phyloP scores from a whole-genome alignment of 768 basidiomycete species.

The Hypholoma fasciculare region DNA sequence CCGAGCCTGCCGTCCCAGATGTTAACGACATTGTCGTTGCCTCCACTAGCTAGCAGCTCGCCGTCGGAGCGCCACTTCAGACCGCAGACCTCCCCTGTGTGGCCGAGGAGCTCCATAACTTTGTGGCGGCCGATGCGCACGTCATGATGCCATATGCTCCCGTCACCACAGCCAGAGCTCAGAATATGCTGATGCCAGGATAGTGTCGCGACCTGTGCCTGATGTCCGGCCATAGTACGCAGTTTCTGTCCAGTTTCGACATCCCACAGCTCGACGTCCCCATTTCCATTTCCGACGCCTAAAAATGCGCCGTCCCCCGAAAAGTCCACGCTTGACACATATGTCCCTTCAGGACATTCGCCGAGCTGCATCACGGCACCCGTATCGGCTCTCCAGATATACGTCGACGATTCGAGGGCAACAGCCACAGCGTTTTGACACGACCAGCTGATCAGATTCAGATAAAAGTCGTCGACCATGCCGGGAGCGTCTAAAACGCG shows the following conservation, averaged over 20 bases:
- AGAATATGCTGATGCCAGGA: constrained; percentile 89
- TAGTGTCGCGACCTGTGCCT: constrained; percentile 79
- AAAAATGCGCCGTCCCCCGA: constrained; percentile 81
- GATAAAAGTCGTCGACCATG: constrained; percentile 93
- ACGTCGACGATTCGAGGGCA: constrained; percentile 82
- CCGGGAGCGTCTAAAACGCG: constrained; percentile 96
- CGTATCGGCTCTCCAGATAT: constrained; percentile 93
- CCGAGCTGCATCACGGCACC: constrained; percentile 80
- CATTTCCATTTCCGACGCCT: constrained; percentile 76
- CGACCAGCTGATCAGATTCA: constrained; percentile 93
- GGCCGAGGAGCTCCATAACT: constrained; percentile 87
- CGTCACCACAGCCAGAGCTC: constrained; percentile 88
- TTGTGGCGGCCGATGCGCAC: constrained; percentile 87
- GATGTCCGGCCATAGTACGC: constrained; percentile 89
- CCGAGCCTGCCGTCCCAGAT: constrained; percentile 91
- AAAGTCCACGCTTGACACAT: constrained; percentile 77
- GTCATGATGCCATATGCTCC: constrained; percentile 96
- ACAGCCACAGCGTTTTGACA: constrained; percentile 86
- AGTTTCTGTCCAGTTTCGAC: constrained; percentile 75
- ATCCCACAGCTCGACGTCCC: constrained; percentile 96
- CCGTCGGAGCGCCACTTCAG: constrained; percentile 88
- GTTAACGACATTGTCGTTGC: constrained; percentile 97
- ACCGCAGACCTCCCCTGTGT: constrained; percentile 92
- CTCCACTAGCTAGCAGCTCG: constrained; percentile 89
- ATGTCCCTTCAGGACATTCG: constrained; percentile 73